Conservation (phyloP, 2,329 filamentous ascomycete species). For the Cercospora sesami region DNA sequence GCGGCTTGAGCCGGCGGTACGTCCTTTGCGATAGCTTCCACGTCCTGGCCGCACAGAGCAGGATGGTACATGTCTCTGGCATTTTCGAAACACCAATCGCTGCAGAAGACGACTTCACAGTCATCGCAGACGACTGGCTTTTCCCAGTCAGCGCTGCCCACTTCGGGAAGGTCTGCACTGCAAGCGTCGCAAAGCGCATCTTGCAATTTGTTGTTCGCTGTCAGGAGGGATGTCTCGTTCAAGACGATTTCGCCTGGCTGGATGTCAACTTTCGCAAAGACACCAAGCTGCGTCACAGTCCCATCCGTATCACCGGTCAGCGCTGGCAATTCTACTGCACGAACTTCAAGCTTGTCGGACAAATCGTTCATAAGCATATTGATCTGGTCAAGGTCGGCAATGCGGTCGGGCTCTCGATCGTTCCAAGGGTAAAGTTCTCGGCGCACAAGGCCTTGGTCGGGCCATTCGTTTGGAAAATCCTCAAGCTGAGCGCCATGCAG, state of each 20-base stretch:
- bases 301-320: slow-evolving; percentile 46
- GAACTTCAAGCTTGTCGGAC: slow-evolving; percentile 79
- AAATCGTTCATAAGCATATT: slow-evolving; percentile 68
- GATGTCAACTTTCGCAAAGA: slow-evolving; percentile 85
- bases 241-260: slow-evolving; percentile 73
- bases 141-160: slow-evolving; percentile 30
- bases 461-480: slow-evolving; percentile 49
- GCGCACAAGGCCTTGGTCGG: slow-evolving; percentile 69
- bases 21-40: slow-evolving; percentile 60
- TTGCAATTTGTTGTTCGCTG: slow-evolving; percentile 83
- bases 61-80: slow-evolving; percentile 60
- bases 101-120: slow-evolving; percentile 64
- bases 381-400: slow-evolving; percentile 61
- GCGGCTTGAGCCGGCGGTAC: slow-evolving; percentile 59
- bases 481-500: slow-evolving; percentile 22
- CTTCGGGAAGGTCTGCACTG: slow-evolving; percentile 65
- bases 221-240: slow-evolving; percentile 79
- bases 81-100: slow-evolving; percentile 55
- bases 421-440: slow-evolving; percentile 67
- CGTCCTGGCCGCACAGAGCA: slow-evolving; percentile 56
- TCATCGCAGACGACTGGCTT: slow-evolving; percentile 51
- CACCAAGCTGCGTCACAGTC: slow-evolving; percentile 72
- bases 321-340: slow-evolving; percentile 72
- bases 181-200: slow-evolving; percentile 89
- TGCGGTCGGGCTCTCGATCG: slow-evolving; percentile 59